Evolutionary conservation across 805 yeast genomes (phyloP).

Genomic region (Danielia reshetovae): DNA sequence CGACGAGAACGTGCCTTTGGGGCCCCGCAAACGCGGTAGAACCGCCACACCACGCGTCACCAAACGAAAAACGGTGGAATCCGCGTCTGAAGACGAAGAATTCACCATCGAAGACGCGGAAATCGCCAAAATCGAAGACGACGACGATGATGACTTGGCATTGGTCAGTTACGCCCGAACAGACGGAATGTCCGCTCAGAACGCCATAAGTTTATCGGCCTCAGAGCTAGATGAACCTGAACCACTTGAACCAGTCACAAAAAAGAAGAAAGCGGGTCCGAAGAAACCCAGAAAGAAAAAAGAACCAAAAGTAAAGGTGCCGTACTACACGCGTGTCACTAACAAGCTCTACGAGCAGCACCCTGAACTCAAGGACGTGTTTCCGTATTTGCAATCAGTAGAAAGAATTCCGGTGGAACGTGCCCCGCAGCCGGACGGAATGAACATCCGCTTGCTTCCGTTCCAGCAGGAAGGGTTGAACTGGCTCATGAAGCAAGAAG

Average conservation of each 20-base stretch:
- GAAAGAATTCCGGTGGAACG: constrained; percentile 46
- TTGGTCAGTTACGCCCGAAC: constrained; percentile 22
- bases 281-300: constrained; percentile 26
- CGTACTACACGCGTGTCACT: constrained; percentile 69
- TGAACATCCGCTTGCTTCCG: constrained; percentile 73
- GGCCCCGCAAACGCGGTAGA: neutral
- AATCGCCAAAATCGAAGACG: constrained; percentile 9
- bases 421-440: constrained; percentile 74
- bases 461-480: constrained; percentile 91
- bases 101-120: neutral
- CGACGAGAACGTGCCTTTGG: constrained; percentile 6
- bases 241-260: constrained; percentile 13
- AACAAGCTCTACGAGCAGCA: constrained; percentile 66
- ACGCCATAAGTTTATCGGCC: constrained; percentile 27
- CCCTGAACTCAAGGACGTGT: constrained; percentile 72
- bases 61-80: constrained; percentile 1
- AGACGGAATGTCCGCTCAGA: constrained; percentile 20
- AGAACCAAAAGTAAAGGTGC: constrained; percentile 52
- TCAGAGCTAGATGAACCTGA: constrained; percentile 16
- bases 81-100: constrained; percentile 4
- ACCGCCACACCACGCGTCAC: neutral
- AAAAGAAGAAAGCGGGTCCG: constrained; percentile 18
- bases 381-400: constrained; percentile 54
- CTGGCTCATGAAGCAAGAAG: constrained; percentile 86
- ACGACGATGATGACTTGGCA: constrained; percentile 31